Evolutionary conservation across 202 grass and related monocot species (phyloP).

Genomic region (Miscanthus sacchariflorus): DNA sequence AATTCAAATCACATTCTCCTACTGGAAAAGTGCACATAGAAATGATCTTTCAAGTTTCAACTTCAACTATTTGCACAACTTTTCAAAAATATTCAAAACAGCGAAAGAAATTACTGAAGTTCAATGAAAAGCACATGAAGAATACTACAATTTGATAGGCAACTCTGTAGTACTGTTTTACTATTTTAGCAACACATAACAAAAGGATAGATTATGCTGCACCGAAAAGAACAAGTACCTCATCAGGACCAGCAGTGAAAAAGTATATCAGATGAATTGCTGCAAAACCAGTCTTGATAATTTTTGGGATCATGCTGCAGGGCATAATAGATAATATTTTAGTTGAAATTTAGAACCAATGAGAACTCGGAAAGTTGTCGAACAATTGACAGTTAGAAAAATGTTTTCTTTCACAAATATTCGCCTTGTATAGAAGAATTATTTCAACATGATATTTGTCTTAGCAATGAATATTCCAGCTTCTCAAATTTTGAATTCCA

Average conservation of each 20-base stretch:
- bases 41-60: background rate
- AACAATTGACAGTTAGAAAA: background rate
- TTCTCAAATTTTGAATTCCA: background rate
- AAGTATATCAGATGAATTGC: conserved; percentile 99
- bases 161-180: background rate
- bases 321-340: conserved; percentile 34
- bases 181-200: conserved; percentile 27
- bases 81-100: conserved; percentile 4
- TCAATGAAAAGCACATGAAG: conserved; percentile 36
- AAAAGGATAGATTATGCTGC: conserved; percentile 8
- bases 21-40: conserved; percentile 24
- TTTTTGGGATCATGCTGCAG: conserved; percentile 86
- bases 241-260: conserved; percentile 98
- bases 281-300: conserved; percentile 97
- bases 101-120: background rate
- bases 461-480: background rate
- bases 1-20: conserved; percentile 33
- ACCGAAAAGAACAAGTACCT: conserved; percentile 61
- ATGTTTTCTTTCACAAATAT: background rate
- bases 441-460: background rate
- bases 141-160: conserved; percentile 4
- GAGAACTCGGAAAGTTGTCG: background rate
- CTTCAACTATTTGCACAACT: conserved; percentile 27
- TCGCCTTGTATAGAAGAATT: background rate
- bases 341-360: conserved; percentile 25